Base-by-base conservation (phyloP, 202 grass and related monocot species). In the Brachypodium distachyon region DNA sequence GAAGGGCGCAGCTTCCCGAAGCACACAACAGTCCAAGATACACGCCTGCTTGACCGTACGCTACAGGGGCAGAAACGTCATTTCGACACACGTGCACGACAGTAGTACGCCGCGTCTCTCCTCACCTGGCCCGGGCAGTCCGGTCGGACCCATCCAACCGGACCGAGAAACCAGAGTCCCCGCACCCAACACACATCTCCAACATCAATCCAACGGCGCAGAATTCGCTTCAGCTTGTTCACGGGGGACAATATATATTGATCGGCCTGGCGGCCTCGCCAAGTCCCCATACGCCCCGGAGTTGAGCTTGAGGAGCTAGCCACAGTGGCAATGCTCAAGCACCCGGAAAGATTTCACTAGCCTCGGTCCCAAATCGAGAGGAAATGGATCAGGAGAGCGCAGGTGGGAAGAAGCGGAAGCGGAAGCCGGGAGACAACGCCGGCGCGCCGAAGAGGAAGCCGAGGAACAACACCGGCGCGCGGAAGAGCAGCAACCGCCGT, bases 1-100 rank as follows among this genome's bases (percentile, higher is more conserved):
- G 67, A 47, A 67, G n/a, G 37, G 22, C 72, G 61, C 61, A 68
- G 72, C 19, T 83, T 83, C 51, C 81, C 81, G 72, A 76, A 83
- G 81, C 40, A 3, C 39, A 58, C 71, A 39, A 62, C 13, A 1
- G 12, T 56, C 70, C 59, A 67, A 82, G 42, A 56, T n/a, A 43
- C 59, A 0, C 0, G n/a, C n/a, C n/a, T n/a, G n/a, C n/a, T n/a
- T 6, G 12, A 11, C 43, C 58, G 18, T 63, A 63, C 22, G 17
- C 3, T 11, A 0, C 48, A 66, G 13, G 42, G 54, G 43, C 22
- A 61, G 9, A 25, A 61, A 8, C 73, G 73, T 50, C 72, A 53
- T 50, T 81, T 21, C 34, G 0, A 2, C 4, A 16, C 16, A 8
- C 63, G 3, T 5, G 6, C 12, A 43, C 12, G 38, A 14, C n/a